Conservation (phyloP, 2,329 filamentous ascomycete genomes). For the Golovinomyces cichoracearum region DNA sequence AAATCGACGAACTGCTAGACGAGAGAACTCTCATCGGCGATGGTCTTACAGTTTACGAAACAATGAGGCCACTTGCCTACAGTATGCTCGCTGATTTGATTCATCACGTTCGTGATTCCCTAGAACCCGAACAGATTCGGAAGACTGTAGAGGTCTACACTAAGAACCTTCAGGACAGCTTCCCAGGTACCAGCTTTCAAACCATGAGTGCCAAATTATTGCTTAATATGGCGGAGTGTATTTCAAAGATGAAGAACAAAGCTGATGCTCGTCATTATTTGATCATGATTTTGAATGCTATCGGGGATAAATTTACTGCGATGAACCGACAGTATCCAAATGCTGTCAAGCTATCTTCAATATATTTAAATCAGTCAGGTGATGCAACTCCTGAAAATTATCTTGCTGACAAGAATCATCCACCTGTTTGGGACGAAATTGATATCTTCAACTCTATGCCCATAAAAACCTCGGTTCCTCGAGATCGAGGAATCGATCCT, state of each 20-base stretch:
- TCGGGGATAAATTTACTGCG: conserved; percentile 88
- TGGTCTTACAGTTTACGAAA: conserved; percentile 87
- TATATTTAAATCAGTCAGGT: conserved; percentile 38
- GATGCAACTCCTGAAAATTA: conserved; percentile 51
- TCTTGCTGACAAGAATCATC: conserved; percentile 52
- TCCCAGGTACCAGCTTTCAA: conserved; percentile 93
- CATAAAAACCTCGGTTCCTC: conserved; percentile 79
- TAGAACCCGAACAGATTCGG: conserved; percentile 72
- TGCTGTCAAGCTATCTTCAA: conserved; percentile 71
- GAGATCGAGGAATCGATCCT: conserved; percentile 69
- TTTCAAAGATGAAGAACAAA: conserved; percentile 80
- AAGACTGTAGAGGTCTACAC: conserved; percentile 95
- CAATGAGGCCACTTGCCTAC: conserved; percentile 81
- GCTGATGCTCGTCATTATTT: conserved; percentile 82
- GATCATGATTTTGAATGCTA: conserved; percentile 92
- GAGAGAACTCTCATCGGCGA: conserved; percentile 87
- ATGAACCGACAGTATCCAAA: conserved; percentile 96
- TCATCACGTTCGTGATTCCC: conserved; percentile 77
- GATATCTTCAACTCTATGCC: conserved; percentile 93
- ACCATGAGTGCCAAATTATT: conserved; percentile 97
- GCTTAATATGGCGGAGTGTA: conserved; percentile 94
- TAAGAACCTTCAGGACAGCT: conserved; percentile 79
- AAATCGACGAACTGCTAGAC: conserved; percentile 85
- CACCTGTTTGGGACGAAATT: conserved; percentile 89
- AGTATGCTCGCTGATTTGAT: conserved; percentile 97